A percentile compares a stretch with the other conserved stretches of the same genome.
Conservation (phyloP, 805 yeast genomes). For the Metahyphopichia silvanorum region DNA sequence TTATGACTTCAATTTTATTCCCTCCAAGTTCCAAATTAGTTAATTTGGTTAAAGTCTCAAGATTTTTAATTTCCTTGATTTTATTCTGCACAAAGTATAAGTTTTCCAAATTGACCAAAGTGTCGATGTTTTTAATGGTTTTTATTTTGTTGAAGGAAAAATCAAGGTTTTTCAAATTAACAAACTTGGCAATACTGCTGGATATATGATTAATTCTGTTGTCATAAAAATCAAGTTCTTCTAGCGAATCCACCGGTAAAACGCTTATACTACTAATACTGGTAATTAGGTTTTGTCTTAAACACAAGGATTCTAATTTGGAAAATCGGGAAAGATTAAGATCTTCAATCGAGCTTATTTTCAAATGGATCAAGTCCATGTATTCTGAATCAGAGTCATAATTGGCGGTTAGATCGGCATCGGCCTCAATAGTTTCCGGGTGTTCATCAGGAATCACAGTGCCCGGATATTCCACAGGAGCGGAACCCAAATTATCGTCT, state of each 20-base stretch:
- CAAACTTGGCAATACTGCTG: constrained; percentile 59
- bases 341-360: constrained; percentile 60
- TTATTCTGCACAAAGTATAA: constrained; percentile 87
- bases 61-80: constrained; percentile 66
- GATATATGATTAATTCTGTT: constrained; percentile 87
- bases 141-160: constrained; percentile 87
- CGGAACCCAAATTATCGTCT: constrained; percentile 25
- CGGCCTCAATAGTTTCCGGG: constrained; percentile 62
- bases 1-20: constrained; percentile 59
- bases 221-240: constrained; percentile 86
- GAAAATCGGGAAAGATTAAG: constrained; percentile 56
- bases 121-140: constrained; percentile 74
- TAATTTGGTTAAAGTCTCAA: constrained; percentile 55
- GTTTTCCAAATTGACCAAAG: constrained; percentile 58
- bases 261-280: constrained; percentile 56
- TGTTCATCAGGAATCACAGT: constrained; percentile 41
- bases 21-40: constrained; percentile 88
- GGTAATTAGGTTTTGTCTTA: constrained; percentile 81
- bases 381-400: constrained; percentile 55
- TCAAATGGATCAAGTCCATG: constrained; percentile 67
- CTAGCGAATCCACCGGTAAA: constrained; percentile 59
- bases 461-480: constrained; percentile 43
- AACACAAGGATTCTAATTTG: constrained; percentile 56
- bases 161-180: constrained; percentile 61
- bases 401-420: constrained; percentile 58